phyloP scores from a whole-genome alignment of 2,329 filamentous ascomycete genomes.

The Aspergillus novofumigatus region DNA sequence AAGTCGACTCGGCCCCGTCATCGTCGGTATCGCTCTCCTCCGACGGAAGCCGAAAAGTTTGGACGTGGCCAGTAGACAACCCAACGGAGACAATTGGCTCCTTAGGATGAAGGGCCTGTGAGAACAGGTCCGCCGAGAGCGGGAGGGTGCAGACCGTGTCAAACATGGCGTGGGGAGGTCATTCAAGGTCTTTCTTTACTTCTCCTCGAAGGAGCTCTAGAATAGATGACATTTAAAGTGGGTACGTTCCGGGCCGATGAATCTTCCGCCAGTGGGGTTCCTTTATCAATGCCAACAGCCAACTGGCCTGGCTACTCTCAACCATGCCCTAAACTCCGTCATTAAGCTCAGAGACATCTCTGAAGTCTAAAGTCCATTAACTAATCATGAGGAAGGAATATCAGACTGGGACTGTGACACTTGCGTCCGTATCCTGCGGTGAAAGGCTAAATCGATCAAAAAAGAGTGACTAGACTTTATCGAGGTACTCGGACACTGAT shows the following conservation, averaged over 20 bases:
- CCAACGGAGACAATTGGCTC: slow-evolving; percentile 84
- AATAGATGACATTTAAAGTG: slow-evolving; percentile 8
- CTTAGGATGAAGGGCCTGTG: slow-evolving; percentile 79
- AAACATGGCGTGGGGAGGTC: slow-evolving; percentile 57
- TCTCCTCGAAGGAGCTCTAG: slow-evolving; percentile 3
- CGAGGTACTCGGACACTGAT: not conserved
- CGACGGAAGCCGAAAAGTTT: slow-evolving; percentile 72
- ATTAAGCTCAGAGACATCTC: not conserved
- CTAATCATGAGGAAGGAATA: not conserved
- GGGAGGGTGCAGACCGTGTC: slow-evolving; percentile 90
- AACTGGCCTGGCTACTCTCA: too few relatives aligned
- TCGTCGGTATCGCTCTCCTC: slow-evolving; percentile 49
- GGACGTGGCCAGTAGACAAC: slow-evolving; percentile 77
- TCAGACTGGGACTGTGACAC: not conserved
- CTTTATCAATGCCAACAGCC: not conserved
- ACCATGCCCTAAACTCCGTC: not conserved
- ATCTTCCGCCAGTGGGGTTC: slow-evolving; percentile 14
- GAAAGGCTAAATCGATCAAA: not conserved
- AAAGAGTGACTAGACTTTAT: not conserved
- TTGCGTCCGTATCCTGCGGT: not conserved
- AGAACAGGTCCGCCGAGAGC: slow-evolving; percentile 79
- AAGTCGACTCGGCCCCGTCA: slow-evolving; percentile 37
- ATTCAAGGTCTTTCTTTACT: not conserved
- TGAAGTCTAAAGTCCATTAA: not conserved
- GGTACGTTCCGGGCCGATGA: slow-evolving; percentile 19